phyloP scores from a whole-genome alignment of 768 basidiomycete species.

The Postia placenta region DNA sequence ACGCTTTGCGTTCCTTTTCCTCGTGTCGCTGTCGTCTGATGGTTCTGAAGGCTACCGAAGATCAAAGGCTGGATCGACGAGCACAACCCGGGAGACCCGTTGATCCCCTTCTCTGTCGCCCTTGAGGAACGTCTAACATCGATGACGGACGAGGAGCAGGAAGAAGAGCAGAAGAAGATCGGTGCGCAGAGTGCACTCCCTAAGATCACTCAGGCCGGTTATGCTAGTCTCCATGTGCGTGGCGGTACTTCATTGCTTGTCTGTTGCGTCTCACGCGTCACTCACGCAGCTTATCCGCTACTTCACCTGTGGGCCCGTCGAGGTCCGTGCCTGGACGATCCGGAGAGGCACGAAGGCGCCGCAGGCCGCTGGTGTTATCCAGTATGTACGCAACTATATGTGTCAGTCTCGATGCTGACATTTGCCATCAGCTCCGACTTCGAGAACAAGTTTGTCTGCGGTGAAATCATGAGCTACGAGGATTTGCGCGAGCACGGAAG shows the following conservation, averaged over 20 bases:
- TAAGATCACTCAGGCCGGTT: slow-evolving; percentile 95
- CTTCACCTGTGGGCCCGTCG: slow-evolving; percentile 95
- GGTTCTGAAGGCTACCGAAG: slow-evolving; percentile 75
- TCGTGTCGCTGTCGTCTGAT: neutral
- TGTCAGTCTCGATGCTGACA: neutral
- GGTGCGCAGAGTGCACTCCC: slow-evolving; percentile 74
- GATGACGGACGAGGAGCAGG: slow-evolving; percentile 61
- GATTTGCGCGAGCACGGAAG: slow-evolving; percentile 90
- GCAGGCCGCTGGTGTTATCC: slow-evolving; percentile 96
- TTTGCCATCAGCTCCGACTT: slow-evolving; percentile 70
- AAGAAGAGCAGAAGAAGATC: slow-evolving; percentile 68
- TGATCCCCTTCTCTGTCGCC: slow-evolving; percentile 96
- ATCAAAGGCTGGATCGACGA: slow-evolving; percentile 98
- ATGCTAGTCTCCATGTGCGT: slow-evolving; percentile 75
- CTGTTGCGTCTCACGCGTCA: neutral
- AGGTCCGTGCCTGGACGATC: slow-evolving; percentile 98
- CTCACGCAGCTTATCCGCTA: slow-evolving; percentile 84
- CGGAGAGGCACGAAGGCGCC: slow-evolving; percentile 91
- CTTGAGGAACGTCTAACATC: slow-evolving; percentile 82
- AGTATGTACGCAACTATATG: slow-evolving; percentile 44
- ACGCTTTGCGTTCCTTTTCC: slow-evolving; percentile 3
- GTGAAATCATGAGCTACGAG: slow-evolving; percentile 91
- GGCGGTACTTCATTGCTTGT: neutral
- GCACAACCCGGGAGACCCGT: slow-evolving; percentile 90
- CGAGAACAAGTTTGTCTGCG: slow-evolving; percentile 96